phyloP scores from a whole-genome alignment of 106 monocot genomes.

The Dendrobium chrysotoxum region DNA sequence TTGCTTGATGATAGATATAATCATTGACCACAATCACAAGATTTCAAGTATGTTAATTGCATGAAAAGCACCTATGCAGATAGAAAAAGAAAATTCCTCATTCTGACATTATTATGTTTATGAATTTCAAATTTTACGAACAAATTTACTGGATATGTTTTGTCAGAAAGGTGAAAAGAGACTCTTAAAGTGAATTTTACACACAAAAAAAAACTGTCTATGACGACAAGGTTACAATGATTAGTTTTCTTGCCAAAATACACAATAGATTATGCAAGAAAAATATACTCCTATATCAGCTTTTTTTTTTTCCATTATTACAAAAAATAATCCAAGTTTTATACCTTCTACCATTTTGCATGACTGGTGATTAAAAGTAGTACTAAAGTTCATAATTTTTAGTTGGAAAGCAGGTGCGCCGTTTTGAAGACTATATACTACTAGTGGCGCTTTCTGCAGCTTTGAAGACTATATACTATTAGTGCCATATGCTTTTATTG shows the following conservation, averaged over 20 bases:
- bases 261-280: background rate
- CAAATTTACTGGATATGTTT: background rate
- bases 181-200: background rate
- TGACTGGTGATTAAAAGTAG: too few relatives aligned
- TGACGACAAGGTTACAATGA: background rate
- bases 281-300: background rate
- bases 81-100: background rate
- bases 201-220: background rate
- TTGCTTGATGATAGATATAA: background rate
- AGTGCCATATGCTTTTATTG: background rate
- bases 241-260: background rate
- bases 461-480: too few relatives aligned
- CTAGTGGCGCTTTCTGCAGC: background rate
- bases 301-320: background rate
- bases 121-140: background rate
- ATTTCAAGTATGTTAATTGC: background rate
- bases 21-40: background rate
- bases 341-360: background rate
- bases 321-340: background rate
- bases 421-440: too few relatives aligned
- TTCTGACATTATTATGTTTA: background rate
- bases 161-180: background rate
- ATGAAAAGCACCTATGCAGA: background rate
- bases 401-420: background rate
- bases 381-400: too few relatives aligned